A percentile compares a stretch with the other conserved stretches of the same genome.
phyloP scores from a whole-genome alignment of 805 yeast species.

The Nakazawaea molendinolei region DNA sequence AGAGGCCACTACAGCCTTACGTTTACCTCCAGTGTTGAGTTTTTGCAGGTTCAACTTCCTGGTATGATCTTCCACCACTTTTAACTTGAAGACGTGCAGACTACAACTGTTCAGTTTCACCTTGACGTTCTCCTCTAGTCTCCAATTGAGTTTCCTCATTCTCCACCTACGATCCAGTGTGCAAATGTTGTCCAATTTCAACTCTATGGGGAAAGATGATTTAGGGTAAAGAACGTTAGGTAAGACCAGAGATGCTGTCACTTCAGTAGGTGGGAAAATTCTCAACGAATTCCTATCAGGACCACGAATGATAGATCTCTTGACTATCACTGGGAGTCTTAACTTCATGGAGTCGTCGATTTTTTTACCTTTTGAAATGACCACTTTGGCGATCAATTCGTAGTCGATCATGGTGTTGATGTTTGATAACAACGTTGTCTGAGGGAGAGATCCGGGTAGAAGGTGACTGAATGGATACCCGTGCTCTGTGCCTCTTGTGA shows the following conservation, averaged over 20 bases:
- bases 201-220: slow-evolving; percentile 76
- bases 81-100: slow-evolving; percentile 46
- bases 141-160: slow-evolving; percentile 85
- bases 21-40: neutral
- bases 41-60: slow-evolving; percentile 22
- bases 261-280: slow-evolving; percentile 92
- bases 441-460: slow-evolving; percentile 83
- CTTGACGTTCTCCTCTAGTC: slow-evolving; percentile 76
- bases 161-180: slow-evolving; percentile 73
- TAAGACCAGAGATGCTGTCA: slow-evolving; percentile 77
- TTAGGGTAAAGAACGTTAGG: slow-evolving; percentile 90
- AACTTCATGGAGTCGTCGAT: slow-evolving; percentile 33
- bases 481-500: slow-evolving; percentile 58
- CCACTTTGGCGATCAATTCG: slow-evolving; percentile 54
- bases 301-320: slow-evolving; percentile 73
- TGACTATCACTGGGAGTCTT: slow-evolving; percentile 59
- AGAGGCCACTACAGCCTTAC: neutral
- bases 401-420: slow-evolving; percentile 54
- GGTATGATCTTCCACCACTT: slow-evolving; percentile 34
- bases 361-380: slow-evolving; percentile 21
- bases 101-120: slow-evolving; percentile 54
- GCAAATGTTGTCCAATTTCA: slow-evolving; percentile 68
- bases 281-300: slow-evolving; percentile 83
- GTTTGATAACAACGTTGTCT: slow-evolving; percentile 61
- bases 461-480: slow-evolving; percentile 90